These are phyloP conservation scores for Daucus carota DNA, from an alignment of 129 eudicot genomes.

Conservation along the genomic window DH1_v3.0 NC_030382.2:56940501-56941000, in stretches of 20 bases:
- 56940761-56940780: background rate
- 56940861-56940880: background rate
- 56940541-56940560: background rate
- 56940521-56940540: too few relatives aligned
- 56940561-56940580: constrained; percentile 1
- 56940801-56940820: constrained; percentile 5
- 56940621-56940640: constrained; percentile 12
- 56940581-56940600: constrained; percentile 6
- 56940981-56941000: background rate
- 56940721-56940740: background rate
- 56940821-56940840: background rate
- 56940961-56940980: constrained; percentile 11
- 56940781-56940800: background rate
- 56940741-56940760: background rate
- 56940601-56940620: constrained; percentile 39
- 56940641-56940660: constrained; percentile 18
- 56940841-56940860: background rate
- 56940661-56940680: constrained; percentile 32
- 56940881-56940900: background rate
- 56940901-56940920: constrained; percentile 16
- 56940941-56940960: constrained; percentile 24
- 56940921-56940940: background rate
- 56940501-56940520: too few relatives aligned
- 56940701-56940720: constrained; percentile 7
- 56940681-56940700: constrained; percentile 11